Evolutionary conservation across 2,329 filamentous ascomycete species (phyloP), one percentile per base, ranked within the genome.

Genomic region (Diplodia intermedia): DNA sequence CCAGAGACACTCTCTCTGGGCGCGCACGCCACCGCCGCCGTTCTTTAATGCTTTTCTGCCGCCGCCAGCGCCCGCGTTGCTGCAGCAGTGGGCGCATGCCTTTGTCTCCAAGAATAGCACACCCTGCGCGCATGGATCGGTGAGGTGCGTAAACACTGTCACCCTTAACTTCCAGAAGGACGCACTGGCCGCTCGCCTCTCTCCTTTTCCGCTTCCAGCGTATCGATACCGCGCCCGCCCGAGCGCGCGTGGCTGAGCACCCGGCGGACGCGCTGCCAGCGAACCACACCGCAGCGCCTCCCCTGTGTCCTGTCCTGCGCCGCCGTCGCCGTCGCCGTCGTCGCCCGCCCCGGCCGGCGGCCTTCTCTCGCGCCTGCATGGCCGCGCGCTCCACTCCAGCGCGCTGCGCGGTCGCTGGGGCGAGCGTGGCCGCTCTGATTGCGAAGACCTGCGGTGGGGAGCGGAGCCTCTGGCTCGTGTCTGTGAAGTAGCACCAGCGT

Each of bases 361-460:
- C 43, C 50, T 29, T 53, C 50, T 53, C 50, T n/a, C 50, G 20
- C 20, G 50, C 20, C 55, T 60, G 60, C 60, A 63, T 26, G 43
- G 36, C 43, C 29, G n/a, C 18, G 40, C 43, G 29, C 31, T 36
- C 40, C 38, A 31, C 60, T 23, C 47, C 15, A 20, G 29, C 47
- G 60, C 60, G 60, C 43, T 50, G 60, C 60, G 60, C 60, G 29
- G 47, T 23, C 29, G 43, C 47, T 52, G 60, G 60, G 47, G 29
- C 47, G 57, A 49, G 57, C 57, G 40, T 33, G 18, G 26, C 26
- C 54, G 36, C 26, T 23, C 18, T 31, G 29, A 57, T 38, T 63
- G 60, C 60, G 60, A 63, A 36, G 49, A 63, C 36, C 60, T 43
- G 60, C 60, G 60, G 60, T 63, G 29, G 47, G 29, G 26, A 18